These are phyloP conservation scores for Rhizoclosmatium globosum DNA, from an alignment of 192 early-diverging fungal genomes.

Conservation along the genomic window DNA sequence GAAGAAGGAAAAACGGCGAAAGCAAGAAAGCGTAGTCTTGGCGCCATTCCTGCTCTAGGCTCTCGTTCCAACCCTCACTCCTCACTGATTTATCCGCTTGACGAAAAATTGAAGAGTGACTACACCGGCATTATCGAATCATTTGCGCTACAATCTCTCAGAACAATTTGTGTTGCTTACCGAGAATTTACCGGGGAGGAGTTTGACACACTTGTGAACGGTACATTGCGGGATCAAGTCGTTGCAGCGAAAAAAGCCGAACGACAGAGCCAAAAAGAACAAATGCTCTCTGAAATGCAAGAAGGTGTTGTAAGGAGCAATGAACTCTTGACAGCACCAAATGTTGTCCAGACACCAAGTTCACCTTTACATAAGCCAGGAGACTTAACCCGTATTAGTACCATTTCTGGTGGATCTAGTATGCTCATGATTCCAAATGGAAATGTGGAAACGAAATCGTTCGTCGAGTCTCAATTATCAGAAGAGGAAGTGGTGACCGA, in stretches of 20 bases:
- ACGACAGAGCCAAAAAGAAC: constrained; percentile 2
- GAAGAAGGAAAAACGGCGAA: not conserved
- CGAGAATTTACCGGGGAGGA: constrained; percentile 39
- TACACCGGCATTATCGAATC: constrained; percentile 63
- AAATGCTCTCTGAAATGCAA: not conserved
- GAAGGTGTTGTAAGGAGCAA: constrained; percentile 7
- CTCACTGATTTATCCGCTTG: constrained; percentile 15
- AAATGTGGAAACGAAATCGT: constrained; percentile 24
- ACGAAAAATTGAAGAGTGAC: constrained; percentile 16
- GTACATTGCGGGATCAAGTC: constrained; percentile 22
- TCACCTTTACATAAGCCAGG: not conserved
- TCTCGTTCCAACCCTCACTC: constrained; percentile 30
- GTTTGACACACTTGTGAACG: constrained; percentile 31
- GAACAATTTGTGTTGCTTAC: constrained; percentile 89
- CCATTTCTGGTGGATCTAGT: not conserved
- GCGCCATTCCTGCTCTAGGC: constrained; percentile 6
- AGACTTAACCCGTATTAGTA: not conserved
- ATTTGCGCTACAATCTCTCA: constrained; percentile 85
- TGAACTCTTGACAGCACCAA: not conserved
- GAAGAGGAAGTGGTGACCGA: constrained; percentile 19
- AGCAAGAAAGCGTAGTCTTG: not conserved
- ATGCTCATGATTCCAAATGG: not conserved
- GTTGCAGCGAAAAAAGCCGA: constrained; percentile 27
- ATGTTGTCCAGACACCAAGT: not conserved
- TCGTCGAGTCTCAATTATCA: constrained; percentile 2